These are phyloP conservation scores for Aspergillus phoenicis DNA, from an alignment of 2,329 filamentous ascomycete genomes.

Conservation along the genomic window DNA sequence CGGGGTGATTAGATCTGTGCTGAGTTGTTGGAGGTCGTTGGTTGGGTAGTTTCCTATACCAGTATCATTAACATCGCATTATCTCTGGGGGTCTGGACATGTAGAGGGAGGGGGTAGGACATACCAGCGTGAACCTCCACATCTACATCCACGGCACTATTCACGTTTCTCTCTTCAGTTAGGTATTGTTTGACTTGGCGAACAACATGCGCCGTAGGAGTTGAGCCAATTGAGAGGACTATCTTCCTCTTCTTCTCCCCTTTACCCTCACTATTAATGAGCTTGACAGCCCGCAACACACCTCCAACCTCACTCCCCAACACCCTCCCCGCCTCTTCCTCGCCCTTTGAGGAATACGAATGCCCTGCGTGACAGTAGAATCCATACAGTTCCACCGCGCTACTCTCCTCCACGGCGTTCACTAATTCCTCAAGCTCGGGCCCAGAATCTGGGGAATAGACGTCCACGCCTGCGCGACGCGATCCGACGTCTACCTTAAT, in stretches of 20 bases:
- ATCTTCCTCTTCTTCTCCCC: slow-evolving; percentile 12
- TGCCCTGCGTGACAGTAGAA: slow-evolving; percentile 33
- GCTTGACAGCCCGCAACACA: slow-evolving; percentile 1
- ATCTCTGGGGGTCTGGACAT: not conserved
- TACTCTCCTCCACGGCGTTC: slow-evolving; percentile 19
- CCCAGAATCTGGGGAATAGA: not conserved
- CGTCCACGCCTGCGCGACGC: slow-evolving; percentile 19
- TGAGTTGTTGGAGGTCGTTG: slow-evolving; percentile 76
- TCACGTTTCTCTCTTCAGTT: not conserved
- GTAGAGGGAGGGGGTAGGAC: not conserved
- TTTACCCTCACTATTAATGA: too few species aligned
- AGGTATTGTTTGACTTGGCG: slow-evolving; percentile 14
- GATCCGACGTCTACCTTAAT: slow-evolving; percentile 31
- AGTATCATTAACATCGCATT: not conserved
- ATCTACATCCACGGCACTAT: slow-evolving; percentile 11
- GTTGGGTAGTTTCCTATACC: slow-evolving; percentile 58
- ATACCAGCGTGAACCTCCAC: slow-evolving; percentile 30
- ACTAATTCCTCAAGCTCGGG: slow-evolving; percentile 2
- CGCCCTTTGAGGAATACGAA: slow-evolving; percentile 28
- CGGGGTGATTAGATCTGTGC: slow-evolving; percentile 60
- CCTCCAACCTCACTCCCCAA: slow-evolving; percentile 23
- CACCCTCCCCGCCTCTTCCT: slow-evolving; percentile 24
- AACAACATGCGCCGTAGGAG: slow-evolving; percentile 32
- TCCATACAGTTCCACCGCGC: slow-evolving; percentile 19
- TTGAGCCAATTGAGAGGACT: slow-evolving; percentile 28